Base-by-base conservation (phyloP, 2,329 filamentous ascomycete species). In the Xylariaceae sp. region DNA sequence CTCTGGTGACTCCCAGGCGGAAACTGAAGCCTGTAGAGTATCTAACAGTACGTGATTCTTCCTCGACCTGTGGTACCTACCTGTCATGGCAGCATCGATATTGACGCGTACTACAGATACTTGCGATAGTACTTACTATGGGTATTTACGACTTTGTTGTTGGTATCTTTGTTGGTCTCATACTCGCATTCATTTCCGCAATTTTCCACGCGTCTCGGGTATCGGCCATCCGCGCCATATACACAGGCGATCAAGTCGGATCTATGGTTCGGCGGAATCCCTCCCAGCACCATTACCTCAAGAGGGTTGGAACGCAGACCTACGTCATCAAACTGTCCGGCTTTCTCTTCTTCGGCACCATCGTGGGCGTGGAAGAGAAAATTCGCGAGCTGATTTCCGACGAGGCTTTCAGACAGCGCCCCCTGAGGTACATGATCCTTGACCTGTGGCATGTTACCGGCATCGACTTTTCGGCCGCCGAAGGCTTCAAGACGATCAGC, bases 321-420 rank as follows among this genome's bases (percentile, higher is more conserved):
- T 84, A 86, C 42, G 81, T 97, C 34, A 84, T 94, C 55, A 97
- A 97, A 61, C 74, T 98, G 12, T 83, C 85, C 0, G 90, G 92
- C 0, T 97, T 90, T 56, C 76, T 98, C n/a, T 98, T 98, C 70
- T 98, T 98, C 52, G 92, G 92, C 12, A 97, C 89, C 3, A 95
- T 98, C 49, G 90, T 96, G 37, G 88, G 87, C 33, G 90, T 98
- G 0, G 92, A 98, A 61, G 85, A 87, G 47, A 84, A 84, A 48
- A 89, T 97, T 45, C 78, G 89, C 15, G 78, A 73, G 3, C 67
- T 97, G 21, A 81, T 97, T 32, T 82, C 89, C 18, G 88, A 94
- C 19, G 81, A 90, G 45, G 76, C 81, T 2, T 97, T 96, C 57
- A 69, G 71, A 17, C 69, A 78, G 48, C 76, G 81, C 36, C 88